These are phyloP conservation scores for Suillus lakei DNA, from an alignment of 768 basidiomycete genomes.

Conservation along the genomic window DNA sequence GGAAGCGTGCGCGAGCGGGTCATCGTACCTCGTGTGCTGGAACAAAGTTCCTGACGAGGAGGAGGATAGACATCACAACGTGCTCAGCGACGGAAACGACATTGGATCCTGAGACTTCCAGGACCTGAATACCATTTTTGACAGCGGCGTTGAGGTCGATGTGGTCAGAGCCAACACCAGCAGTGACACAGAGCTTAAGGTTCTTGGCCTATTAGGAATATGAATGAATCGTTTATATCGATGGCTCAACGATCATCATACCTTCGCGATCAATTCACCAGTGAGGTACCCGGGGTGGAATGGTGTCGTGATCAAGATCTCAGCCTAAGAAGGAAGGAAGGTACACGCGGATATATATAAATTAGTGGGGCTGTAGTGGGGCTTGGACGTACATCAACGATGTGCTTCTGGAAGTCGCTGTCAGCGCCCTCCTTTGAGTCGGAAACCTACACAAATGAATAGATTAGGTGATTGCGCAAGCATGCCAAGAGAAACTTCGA, in stretches of 20 bases:
- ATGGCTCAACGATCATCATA: slow-evolving; percentile 23
- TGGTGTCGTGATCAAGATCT: slow-evolving; percentile 82
- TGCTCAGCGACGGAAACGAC: slow-evolving; percentile 93
- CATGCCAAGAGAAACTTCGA: not conserved
- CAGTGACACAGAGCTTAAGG: slow-evolving; percentile 88
- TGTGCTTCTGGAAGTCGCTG: slow-evolving; percentile 83
- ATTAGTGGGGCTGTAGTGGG: not conserved
- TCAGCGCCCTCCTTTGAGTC: slow-evolving; percentile 84
- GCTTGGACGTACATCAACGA: slow-evolving; percentile 64
- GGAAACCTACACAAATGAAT: slow-evolving; percentile 54
- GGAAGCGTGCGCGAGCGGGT: not conserved
- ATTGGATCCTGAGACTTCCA: slow-evolving; percentile 89
- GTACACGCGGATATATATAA: slow-evolving; percentile 16
- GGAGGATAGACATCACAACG: slow-evolving; percentile 88
- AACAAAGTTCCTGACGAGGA: slow-evolving; percentile 89
- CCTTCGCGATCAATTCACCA: slow-evolving; percentile 71
- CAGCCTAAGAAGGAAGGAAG: slow-evolving; percentile 51
- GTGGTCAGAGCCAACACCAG: slow-evolving; percentile 90
- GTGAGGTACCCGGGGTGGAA: slow-evolving; percentile 90
- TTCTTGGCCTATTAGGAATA: slow-evolving; percentile 68
- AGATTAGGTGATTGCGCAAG: slow-evolving; percentile 11
- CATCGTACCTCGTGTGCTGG: slow-evolving; percentile 77
- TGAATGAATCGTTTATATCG: slow-evolving; percentile 6
- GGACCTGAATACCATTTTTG: slow-evolving; percentile 76
- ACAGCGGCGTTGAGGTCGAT: slow-evolving; percentile 90